Base-by-base conservation (phyloP, 2,329 filamentous ascomycete genomes). In the Truncatella angustata region DNA sequence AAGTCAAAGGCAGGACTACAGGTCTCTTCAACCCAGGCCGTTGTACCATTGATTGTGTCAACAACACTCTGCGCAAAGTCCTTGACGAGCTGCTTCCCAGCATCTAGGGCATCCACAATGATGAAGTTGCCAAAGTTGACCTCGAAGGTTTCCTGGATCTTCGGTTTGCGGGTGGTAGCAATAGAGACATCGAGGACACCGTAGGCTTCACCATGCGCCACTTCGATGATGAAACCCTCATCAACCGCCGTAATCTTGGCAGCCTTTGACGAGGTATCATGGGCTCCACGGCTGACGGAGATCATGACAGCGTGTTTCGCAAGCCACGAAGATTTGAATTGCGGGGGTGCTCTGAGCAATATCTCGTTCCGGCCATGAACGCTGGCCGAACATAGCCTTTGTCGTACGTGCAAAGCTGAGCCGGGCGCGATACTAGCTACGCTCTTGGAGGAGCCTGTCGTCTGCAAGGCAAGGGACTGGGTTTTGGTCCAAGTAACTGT, bases 71-170 rank as follows among this genome's bases (percentile, higher is more conserved):
- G 70, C 12, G 73, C 70, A 3, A 79, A 66, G 12, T 56, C 66
- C 35, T 65, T 65, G 34, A 73, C 61, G 6, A 70, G 52, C n/a
- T 71, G 63, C 53, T 70, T 72, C 18, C 76, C 74, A 6, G 69
- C 70, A 51, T 78, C 75, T 5, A 78, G 56, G 12, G 71, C 73
- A 35, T 74, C 72, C 11, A 69, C 70, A 37, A 80, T 63, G 14
- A 73, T 65, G 20, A 74, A 70, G 62, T 70, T 76, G 43, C 81
- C 80, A 64, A 87, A 84, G 63, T 85, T 78, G 26, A 87, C 68
- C 35, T 77, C 75, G 63, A 86, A 81, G 0, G 78, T 79, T 67
- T 86, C 82, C 60, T 81, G 81, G 56, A 86, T 74, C 64, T 76
- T 80, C 21, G 84, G 84, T 55, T 79, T 80, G 51, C 76, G 80